Conservation (phyloP, 192 early-diverging fungal species). For the Coemansia sp. region DNA sequence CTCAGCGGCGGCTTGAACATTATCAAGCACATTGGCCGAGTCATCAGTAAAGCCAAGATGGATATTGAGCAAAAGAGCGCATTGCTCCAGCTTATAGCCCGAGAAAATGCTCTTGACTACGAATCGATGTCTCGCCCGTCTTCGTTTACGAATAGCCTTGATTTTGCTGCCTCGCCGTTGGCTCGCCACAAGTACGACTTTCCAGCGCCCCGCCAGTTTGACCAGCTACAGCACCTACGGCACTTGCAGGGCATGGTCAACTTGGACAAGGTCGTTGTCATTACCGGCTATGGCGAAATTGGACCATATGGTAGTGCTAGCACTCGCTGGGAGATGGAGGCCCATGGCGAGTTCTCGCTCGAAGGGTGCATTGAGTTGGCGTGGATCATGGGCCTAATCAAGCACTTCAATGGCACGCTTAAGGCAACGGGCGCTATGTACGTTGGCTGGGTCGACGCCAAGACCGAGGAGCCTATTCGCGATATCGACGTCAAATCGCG, state of each 20-base stretch:
- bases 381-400: conserved; percentile 96
- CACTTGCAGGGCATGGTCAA: conserved; percentile 80
- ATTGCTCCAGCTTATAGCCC: conserved; percentile 71
- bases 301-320: conserved; percentile 88
- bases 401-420: conserved; percentile 83
- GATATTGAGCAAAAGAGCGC: conserved; percentile 65
- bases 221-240: conserved; percentile 68
- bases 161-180: conserved; percentile 8
- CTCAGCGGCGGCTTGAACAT: conserved; percentile 74
- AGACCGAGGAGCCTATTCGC: conserved; percentile 82
- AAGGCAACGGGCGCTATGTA: conserved; percentile 70
- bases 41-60: conserved; percentile 62
- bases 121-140: conserved; percentile 61
- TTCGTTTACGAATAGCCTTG: neutral
- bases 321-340: conserved; percentile 97
- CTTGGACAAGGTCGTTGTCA: conserved; percentile 89
- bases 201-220: conserved; percentile 71
- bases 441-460: conserved; percentile 92
- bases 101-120: conserved; percentile 72
- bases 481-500: conserved; percentile 89
- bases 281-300: conserved; percentile 94
- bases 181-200: conserved; percentile 50
- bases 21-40: conserved; percentile 60
- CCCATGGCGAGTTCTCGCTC: conserved; percentile 63
- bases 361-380: conserved; percentile 91